phyloP scores from a whole-genome alignment of 1,284 basidiomycete genomes.

The Taiwanofungus camphoratus region DNA sequence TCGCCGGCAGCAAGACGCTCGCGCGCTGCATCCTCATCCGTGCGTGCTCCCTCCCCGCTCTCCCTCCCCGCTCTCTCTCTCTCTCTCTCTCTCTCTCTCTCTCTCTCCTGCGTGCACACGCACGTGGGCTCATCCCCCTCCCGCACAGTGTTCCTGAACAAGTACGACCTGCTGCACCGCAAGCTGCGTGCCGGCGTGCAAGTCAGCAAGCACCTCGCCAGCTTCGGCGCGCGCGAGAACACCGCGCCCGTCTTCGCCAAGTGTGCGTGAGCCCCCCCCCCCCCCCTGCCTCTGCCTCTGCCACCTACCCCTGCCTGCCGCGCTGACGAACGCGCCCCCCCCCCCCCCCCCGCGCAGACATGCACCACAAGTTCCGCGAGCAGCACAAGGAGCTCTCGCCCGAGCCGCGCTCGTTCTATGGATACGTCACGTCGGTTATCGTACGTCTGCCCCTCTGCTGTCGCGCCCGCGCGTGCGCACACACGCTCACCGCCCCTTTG shows the following conservation, averaged over 20 bases:
- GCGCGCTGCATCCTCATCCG: constrained; percentile 48
- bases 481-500: background rate
- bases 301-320: too few relatives aligned
- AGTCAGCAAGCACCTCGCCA: constrained; percentile 36
- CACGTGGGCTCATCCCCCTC: background rate
- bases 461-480: background rate
- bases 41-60: constrained; percentile 12
- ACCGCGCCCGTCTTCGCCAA: constrained; percentile 48
- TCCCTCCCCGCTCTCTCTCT: background rate
- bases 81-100: background rate
- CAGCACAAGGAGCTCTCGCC: constrained; percentile 44
- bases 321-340: too few relatives aligned
- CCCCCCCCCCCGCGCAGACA: too few relatives aligned
- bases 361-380: constrained; percentile 59
- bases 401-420: constrained; percentile 42
- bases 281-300: too few relatives aligned
- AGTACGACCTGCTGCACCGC: constrained; percentile 46
- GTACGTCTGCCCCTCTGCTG: constrained; percentile 32
- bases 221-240: constrained; percentile 58
- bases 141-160: constrained; percentile 55
- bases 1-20: constrained; percentile 51
- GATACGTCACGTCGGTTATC: constrained; percentile 56
- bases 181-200: constrained; percentile 30
- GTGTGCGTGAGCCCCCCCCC: too few relatives aligned
- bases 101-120: background rate